phyloP scores from a whole-genome alignment of 1,139 yeast genomes.

The Yamadazyma triangularis region DNA sequence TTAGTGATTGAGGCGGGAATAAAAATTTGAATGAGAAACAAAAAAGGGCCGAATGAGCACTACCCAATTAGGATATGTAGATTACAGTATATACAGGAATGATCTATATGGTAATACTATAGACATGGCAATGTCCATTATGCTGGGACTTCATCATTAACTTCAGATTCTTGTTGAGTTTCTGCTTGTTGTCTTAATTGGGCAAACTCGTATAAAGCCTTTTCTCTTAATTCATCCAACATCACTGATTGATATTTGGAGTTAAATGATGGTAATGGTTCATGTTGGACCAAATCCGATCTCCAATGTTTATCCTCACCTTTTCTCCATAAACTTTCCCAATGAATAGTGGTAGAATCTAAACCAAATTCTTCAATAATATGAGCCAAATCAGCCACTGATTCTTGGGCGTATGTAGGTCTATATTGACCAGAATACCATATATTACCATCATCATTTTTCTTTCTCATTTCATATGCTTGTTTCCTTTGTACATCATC shows the following conservation, averaged over 20 bases:
- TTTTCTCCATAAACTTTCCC: slow-evolving; percentile 87
- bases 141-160: too few relatives aligned
- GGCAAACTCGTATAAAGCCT: slow-evolving; percentile 17
- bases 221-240: slow-evolving; percentile 52
- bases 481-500: slow-evolving; percentile 56
- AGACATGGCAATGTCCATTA: too few relatives aligned
- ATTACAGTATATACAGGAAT: too few relatives aligned
- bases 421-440: slow-evolving; percentile 87
- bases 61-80: too few relatives aligned
- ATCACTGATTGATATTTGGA: slow-evolving; percentile 64
- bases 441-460: slow-evolving; percentile 71
- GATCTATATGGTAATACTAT: too few relatives aligned
- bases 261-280: slow-evolving; percentile 52
- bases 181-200: slow-evolving; percentile 1
- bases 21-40: too few relatives aligned
- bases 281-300: slow-evolving; percentile 51
- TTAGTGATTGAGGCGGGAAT: too few relatives aligned
- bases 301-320: slow-evolving; percentile 74
- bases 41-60: too few relatives aligned
- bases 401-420: slow-evolving; percentile 88
- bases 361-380: slow-evolving; percentile 61
- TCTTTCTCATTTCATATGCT: slow-evolving; percentile 66
- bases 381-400: slow-evolving; percentile 80
- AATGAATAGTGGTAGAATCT: slow-evolving; percentile 49
- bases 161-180: too few relatives aligned